A percentile compares a stretch with the other conserved stretches of the same genome.
These are phyloP conservation scores for Podospora australis DNA, from an alignment of 495 filamentous ascomycete genomes.

Conservation along the genomic window DNA sequence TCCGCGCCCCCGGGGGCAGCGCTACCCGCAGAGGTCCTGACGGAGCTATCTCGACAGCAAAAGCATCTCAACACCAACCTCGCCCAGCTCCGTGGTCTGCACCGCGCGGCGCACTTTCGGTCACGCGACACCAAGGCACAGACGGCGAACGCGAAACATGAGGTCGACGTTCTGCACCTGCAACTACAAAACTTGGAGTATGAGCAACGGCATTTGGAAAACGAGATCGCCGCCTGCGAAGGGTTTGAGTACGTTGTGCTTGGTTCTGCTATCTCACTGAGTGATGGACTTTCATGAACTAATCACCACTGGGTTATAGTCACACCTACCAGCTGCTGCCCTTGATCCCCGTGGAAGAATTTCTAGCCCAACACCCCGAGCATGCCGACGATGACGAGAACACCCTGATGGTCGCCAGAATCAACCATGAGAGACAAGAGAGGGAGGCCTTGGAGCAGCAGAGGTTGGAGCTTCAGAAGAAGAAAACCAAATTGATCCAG, in stretches of 20 bases:
- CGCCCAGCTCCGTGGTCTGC: slow-evolving; percentile 72
- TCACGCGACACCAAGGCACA: slow-evolving; percentile 80
- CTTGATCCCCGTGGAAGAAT: slow-evolving; percentile 75
- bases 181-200: slow-evolving; percentile 95
- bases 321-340: slow-evolving; percentile 84
- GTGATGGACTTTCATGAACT: not conserved
- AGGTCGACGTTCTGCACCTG: slow-evolving; percentile 86
- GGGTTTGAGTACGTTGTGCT: slow-evolving; percentile 70
- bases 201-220: slow-evolving; percentile 82
- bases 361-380: slow-evolving; percentile 72
- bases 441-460: slow-evolving; percentile 82
- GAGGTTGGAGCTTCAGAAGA: slow-evolving; percentile 76
- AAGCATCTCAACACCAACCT: slow-evolving; percentile 75
- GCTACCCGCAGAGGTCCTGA: slow-evolving; percentile 43
- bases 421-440: slow-evolving; percentile 83
- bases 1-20: slow-evolving; percentile 19
- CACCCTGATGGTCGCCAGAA: slow-evolving; percentile 81
- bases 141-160: slow-evolving; percentile 80
- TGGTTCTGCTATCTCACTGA: not conserved
- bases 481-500: slow-evolving; percentile 83
- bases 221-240: slow-evolving; percentile 87
- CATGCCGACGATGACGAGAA: slow-evolving; percentile 62
- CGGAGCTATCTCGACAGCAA: slow-evolving; percentile 67
- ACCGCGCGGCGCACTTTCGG: slow-evolving; percentile 70
- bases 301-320: slow-evolving; percentile 35